Evolutionary conservation across 106 monocot species (phyloP).

Genomic region (Phalaenopsis equestris): DNA sequence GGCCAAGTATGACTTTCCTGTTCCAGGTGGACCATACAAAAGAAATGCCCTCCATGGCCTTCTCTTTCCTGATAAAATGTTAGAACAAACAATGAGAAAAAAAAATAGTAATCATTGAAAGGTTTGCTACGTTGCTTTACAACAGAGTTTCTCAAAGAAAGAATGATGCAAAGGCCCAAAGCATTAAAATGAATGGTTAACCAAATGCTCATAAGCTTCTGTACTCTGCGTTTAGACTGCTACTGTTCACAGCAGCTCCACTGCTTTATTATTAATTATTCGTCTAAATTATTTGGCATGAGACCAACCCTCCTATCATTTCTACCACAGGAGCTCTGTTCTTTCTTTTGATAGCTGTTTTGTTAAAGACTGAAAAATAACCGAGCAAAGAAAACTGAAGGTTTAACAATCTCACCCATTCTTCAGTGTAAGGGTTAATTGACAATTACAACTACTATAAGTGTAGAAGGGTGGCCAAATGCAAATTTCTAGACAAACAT

Average conservation of each 20-base stretch:
- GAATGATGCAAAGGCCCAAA: neutral
- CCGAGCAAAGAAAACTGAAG: too few relatives aligned
- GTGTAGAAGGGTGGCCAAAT: too few relatives aligned
- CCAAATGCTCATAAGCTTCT: neutral
- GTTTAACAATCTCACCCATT: too few relatives aligned
- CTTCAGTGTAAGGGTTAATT: too few relatives aligned
- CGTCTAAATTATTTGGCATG: neutral
- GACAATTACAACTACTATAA: too few relatives aligned
- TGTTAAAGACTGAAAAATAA: too few relatives aligned
- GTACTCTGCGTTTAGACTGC: neutral
- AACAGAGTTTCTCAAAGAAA: neutral
- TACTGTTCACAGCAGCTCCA: neutral
- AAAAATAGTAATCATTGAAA: neutral
- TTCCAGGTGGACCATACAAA: slow-evolving; percentile 81
- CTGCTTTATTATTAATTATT: neutral
- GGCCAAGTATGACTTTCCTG: slow-evolving; percentile 82
- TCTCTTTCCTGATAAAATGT: slow-evolving; percentile 42
- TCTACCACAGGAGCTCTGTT: too few relatives aligned
- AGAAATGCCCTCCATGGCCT: slow-evolving; percentile 87
- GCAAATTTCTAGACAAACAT: too few relatives aligned
- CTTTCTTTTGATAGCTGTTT: too few relatives aligned
- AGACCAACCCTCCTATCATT: neutral
- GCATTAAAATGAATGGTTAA: neutral
- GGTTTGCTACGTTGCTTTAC: neutral
- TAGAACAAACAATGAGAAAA: neutral